Base-by-base conservation (phyloP, 495 filamentous ascomycete genomes). In the Umbilicaria muhlenbergii region DNA sequence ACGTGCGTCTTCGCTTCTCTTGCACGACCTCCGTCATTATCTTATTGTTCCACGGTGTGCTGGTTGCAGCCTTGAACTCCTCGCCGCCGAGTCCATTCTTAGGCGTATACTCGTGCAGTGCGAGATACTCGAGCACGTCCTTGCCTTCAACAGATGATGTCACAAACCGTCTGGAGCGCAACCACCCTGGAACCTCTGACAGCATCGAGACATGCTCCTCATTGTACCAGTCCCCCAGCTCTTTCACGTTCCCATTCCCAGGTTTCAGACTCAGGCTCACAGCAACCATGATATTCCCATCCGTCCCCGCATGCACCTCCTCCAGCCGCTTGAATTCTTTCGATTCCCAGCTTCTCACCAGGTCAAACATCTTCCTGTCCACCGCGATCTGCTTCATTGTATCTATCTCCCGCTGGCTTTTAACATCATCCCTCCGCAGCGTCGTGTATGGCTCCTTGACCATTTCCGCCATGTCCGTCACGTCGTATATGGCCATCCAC, bases 401-500 rank as follows among this genome's bases (percentile, higher is more conserved):
- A 38, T 74, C 78, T 45, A 75, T 77, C 55, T 91, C 84, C 28
- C 82, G 71, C 55, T 75, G 65, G 6, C 77, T 83, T 45, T 83
- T 73, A 52, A 83, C 76, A 21, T 67, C 63, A 31, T 69, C 63
- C 10, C 64, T 73, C 41, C 83, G 75, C 38, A 91, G 65, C 21
- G 69, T 63, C 12, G 77, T 73, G 58, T 91, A 91, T 17, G 71
- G 69, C 51, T 73, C 62, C 46, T 75, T 75, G 32, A 72, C 71
- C 51, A 88, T 62, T 46, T 74, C 73, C 40, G 66, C 61, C 73
- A 84, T 81, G 52, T 81, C 74, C 39, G 75, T 79, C 54, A 87
- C 76, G 52, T 91, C 83, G 68, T 91, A 91, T 49, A 77, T 58
- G 19, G 84, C 84, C 55, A 86, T 69, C 66, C 80, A 88, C 49